A percentile compares a stretch with the other conserved stretches of the same genome.
Evolutionary conservation across 768 basidiomycete genomes (phyloP).

Genomic region (Chalciporus pseudorubinellus): DNA sequence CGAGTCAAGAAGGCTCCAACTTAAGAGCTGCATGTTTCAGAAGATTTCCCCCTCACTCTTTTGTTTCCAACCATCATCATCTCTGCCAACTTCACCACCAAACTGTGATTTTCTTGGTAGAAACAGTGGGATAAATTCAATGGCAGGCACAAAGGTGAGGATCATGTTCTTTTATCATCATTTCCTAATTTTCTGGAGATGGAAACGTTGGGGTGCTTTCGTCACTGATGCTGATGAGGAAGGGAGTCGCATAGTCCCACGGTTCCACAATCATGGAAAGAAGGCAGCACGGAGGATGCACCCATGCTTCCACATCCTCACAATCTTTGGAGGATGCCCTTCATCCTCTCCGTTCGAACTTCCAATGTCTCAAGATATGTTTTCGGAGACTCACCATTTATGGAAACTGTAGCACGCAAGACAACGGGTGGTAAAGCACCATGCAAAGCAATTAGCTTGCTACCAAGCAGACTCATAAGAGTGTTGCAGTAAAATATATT

Average conservation of each 20-base stretch:
- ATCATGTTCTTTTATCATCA: conserved; percentile 33
- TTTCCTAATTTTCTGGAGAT: conserved; percentile 1
- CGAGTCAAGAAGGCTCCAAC: conserved; percentile 15
- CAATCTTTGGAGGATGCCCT: conserved; percentile 7
- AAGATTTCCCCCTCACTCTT: conserved; percentile 11
- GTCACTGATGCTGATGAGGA: conserved; percentile 8
- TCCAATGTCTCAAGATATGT: conserved; percentile 24
- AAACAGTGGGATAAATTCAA: conserved; percentile 32
- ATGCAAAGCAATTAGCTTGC: no score
- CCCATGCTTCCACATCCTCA: no score
- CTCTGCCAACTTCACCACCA: conserved; percentile 6
- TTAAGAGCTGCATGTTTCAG: conserved; percentile 12
- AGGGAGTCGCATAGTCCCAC: conserved; percentile 10
- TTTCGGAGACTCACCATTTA: no score
- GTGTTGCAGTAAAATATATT: conserved; percentile 20
- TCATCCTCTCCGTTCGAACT: conserved; percentile 22
- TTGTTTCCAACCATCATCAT: conserved; percentile 20
- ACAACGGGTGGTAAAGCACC: no score
- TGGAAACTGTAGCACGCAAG: no score
- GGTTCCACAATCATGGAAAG: conserved; percentile 15
- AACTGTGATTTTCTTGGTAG: no score
- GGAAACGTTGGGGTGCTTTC: neutral
- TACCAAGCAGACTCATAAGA: conserved; percentile 57
- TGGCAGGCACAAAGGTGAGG: no score
- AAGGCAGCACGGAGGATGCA: conserved; percentile 23